Evolutionary conservation across 176 grass and related monocot genomes (phyloP).

Genomic region (Triticum aestivum): DNA sequence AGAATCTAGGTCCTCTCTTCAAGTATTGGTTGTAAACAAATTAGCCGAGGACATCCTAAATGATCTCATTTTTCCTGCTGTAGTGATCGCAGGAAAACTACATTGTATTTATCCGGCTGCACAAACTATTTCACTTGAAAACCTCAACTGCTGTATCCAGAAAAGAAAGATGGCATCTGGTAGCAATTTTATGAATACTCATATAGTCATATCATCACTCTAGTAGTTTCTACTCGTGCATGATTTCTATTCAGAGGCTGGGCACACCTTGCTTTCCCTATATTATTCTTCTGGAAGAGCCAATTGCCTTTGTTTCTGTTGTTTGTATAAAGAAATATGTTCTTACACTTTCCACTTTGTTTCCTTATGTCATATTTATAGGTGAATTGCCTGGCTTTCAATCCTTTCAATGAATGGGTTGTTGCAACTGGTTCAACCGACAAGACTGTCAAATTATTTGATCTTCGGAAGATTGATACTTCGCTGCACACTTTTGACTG

Average conservation of each 20-base stretch:
- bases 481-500: slow-evolving; percentile 83
- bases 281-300: background rate
- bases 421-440: slow-evolving; percentile 96
- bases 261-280: background rate
- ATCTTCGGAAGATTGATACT: slow-evolving; percentile 82
- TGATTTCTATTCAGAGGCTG: background rate
- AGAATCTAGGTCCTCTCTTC: no score
- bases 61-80: background rate
- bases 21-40: no score
- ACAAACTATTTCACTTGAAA: background rate
- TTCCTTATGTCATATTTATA: slow-evolving; percentile 32
- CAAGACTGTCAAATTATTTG: slow-evolving; percentile 98
- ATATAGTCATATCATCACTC: no score
- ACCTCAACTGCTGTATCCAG: background rate
- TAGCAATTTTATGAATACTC: no score
- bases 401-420: slow-evolving; percentile 99
- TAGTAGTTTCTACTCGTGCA: background rate
- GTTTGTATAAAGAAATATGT: background rate
- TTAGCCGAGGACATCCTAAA: background rate
- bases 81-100: background rate
- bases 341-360: background rate
- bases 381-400: slow-evolving; percentile 98
- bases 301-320: background rate
- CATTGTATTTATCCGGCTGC: background rate
- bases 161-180: background rate